Base-by-base conservation (phyloP, 495 filamentous ascomycete genomes). In the Oidiodendron maius region DNA sequence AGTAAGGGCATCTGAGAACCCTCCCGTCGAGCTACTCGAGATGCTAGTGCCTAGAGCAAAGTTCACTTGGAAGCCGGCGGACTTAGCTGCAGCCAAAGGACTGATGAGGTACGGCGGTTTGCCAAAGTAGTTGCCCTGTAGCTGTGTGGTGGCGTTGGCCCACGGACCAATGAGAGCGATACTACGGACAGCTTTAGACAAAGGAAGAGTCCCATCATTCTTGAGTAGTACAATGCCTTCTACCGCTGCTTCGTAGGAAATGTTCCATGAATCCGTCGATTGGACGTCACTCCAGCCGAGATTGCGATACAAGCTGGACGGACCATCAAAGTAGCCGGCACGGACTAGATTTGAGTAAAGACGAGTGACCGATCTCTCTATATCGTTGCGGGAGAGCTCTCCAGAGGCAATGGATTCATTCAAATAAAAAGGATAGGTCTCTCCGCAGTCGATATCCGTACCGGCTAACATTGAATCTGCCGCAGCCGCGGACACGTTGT, bases 121-220 rank as follows among this genome's bases (percentile, higher is more conserved):
- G 2, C 78, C 78, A 46, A 56, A 68, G 60, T 84, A 85, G 51
- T 78, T 81, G 4, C 81, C 82, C 48, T 78, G 80, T 64, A 85
- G 65, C 37, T 82, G 69, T 2, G 59, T 68, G 0, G 78, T 81
- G 3, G 77, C 78, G 42, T 77, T 76, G 12, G 74, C 79, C 66
- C 75, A 81, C 1, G 71, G 70, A 0, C 81, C 82, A 45, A 85
- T 67, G 5, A 84, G 58, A 10, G 76, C 78, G n/a, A 82, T 60
- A 2, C 60, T 71, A n/a, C 57, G 67, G 12, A 57, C 56, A 6
- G 57, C 58, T 12, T 62, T 51, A 0, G 66, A 62, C 2, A 81
- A 60, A 0, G 80, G 81, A 2, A 84, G 59, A 12, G 64, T 64
- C 20, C 69, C 77, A 22, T 80, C 74, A 47, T 85, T 85, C 66